phyloP scores from a whole-genome alignment of 495 filamentous ascomycete species.

The Daldinia bambusicola region DNA sequence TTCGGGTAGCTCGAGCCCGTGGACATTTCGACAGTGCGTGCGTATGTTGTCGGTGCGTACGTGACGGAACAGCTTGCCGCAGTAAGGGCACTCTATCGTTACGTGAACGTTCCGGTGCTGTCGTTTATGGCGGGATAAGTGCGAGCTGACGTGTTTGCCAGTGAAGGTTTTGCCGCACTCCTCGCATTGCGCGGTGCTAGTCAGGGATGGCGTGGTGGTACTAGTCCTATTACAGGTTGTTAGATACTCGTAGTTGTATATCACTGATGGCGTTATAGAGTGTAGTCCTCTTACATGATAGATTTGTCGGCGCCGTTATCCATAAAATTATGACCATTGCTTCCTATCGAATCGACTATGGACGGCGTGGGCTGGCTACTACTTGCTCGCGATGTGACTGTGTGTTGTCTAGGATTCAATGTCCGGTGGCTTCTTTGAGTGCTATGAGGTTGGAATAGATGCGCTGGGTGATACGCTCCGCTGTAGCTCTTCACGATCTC shows the following conservation, averaged over 20 bases:
- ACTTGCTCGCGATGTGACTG: constrained; percentile 6
- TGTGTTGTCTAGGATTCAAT: background rate
- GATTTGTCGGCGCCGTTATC: constrained; percentile 16
- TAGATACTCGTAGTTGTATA: no score
- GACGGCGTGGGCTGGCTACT: constrained; percentile 18
- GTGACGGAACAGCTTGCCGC: constrained; percentile 19
- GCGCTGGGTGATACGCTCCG: constrained; percentile 16
- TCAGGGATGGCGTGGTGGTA: constrained; percentile 4
- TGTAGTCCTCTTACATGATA: background rate
- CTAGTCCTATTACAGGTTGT: constrained; percentile 18
- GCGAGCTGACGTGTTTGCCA: constrained; percentile 22
- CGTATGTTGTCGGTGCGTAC: constrained; percentile 37
- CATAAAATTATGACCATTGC: background rate
- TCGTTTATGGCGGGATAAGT: constrained; percentile 36
- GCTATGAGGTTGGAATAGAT: constrained; percentile 15
- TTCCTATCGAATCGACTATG: constrained; percentile 8
- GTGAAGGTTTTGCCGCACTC: constrained; percentile 18
- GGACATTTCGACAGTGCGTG: constrained; percentile 25
- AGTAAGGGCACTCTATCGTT: constrained; percentile 11
- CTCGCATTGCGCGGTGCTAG: constrained; percentile 5
- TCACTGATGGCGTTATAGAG: no score
- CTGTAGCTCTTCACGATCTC: constrained; percentile 7
- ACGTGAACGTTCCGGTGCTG: background rate
- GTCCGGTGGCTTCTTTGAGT: background rate
- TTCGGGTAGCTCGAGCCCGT: constrained; percentile 7